phyloP scores from a whole-genome alignment of 495 filamentous ascomycete genomes.

The Chaetomium tenue region DNA sequence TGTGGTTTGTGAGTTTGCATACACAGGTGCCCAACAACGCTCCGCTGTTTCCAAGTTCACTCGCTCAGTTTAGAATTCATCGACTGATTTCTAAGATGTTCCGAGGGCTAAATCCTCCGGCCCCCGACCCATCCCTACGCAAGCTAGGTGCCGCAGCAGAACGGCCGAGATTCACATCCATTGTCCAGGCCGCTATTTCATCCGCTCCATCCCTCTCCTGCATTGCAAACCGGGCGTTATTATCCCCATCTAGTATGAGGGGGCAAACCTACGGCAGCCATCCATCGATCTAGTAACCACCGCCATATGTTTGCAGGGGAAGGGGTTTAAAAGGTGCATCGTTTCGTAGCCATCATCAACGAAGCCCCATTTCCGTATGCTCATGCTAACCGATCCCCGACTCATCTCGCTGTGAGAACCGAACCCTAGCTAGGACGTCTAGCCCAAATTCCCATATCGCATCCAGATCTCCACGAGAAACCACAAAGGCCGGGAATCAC shows the following conservation, averaged over 20 bases:
- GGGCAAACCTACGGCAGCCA: not conserved
- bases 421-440: slow-evolving; percentile 11
- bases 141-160: not conserved
- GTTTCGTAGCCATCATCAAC: not conserved
- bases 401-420: not conserved
- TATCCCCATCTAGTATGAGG: not conserved
- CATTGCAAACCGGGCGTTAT: not conserved
- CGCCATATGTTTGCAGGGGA: not conserved
- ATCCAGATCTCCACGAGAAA: slow-evolving; percentile 10
- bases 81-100: not conserved
- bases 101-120: not conserved
- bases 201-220: not conserved
- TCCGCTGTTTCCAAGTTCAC: not conserved
- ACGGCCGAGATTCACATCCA: not conserved
- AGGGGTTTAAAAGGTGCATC: not conserved
- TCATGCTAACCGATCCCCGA: not conserved
- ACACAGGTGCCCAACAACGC: not conserved
- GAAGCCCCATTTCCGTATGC: not conserved
- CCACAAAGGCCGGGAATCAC: not conserved
- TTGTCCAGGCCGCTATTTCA: not conserved
- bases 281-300: slow-evolving; percentile 1
- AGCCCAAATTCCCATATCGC: slow-evolving; percentile 14
- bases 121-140: not conserved
- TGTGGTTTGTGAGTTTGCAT: no score
- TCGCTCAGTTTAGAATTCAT: not conserved